Base-by-base conservation (phyloP, 129 eudicot genomes). In the Ambrosia trifida region DNA sequence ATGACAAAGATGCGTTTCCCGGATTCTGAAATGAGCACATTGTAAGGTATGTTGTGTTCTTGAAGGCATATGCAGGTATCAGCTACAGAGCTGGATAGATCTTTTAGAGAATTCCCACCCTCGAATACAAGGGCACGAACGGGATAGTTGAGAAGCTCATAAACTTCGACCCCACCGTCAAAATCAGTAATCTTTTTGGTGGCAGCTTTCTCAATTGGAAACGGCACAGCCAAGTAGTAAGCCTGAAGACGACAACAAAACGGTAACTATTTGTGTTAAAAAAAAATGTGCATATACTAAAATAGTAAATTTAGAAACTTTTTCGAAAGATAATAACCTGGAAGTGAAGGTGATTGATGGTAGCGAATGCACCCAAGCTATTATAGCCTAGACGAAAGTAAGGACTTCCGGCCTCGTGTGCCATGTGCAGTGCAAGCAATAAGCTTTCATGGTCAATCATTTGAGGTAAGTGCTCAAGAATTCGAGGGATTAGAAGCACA, bases 351-450 rank as follows among this genome's bases (percentile, higher is more conserved):
- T 90, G 96, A 77, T 90, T 90, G 64, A 90, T 85, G 41, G 96
- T 90, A 41, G 96, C 96, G 83, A 90, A 90, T 12, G 96, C 95
- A 72, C 96, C 96, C 82, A 90, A 81, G 71, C 96, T 90, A 63
- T 90, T 90, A 79, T 87, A 90, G 18, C 96, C 96, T 7, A 90
- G 61, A 76, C 96, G 75, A 51, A 90, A 90, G 67, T 69, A 81
- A 33, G 90, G 91, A 59, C 83, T 82, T 56, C 85, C 85, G 4
- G 91, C 91, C 81, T 87, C 89, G 62, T 53, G 83, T 32, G 96
- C 91, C 57, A 87, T 76, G 66, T 76, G 64, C 51, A 90, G 87
- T 63, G 96, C 91, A 83, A 85, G 83, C 79, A 71, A 38, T 63
- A 90, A 74, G 77, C 96, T 87, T 0, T 75, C 84, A 19, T 70